Base-by-base conservation (phyloP, 495 filamentous ascomycete species). In the Lophium mytilinum region DNA sequence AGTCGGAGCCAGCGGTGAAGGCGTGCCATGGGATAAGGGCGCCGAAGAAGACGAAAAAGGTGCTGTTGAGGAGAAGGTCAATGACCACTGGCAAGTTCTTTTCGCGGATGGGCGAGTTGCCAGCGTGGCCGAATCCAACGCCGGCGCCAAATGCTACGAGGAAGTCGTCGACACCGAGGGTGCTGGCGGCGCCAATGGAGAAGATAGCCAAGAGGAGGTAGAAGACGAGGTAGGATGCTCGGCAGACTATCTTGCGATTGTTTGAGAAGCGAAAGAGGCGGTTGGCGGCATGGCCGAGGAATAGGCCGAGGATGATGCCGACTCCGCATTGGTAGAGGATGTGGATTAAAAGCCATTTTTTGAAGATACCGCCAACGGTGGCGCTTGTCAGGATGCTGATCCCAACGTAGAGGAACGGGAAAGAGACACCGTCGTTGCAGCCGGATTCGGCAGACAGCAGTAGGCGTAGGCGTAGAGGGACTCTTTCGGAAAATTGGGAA, bases 121-220 rank as follows among this genome's bases (percentile, higher is more conserved):
- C 74, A 41, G 75, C 76, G 56, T 70, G 69, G 0, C 72, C 70
- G 61, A 80, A 80, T 9, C 76, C 75, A 10, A 75, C 67, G 11
- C 77, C 76, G 0, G 76, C 75, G n/a, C 70, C 73, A 50, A 80
- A 80, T 11, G 76, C 71, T 8, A 78, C 72, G 9, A 79, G 69
- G 61, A 80, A 80, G 61, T 79, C 76, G 57, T 79, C 75, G 9
- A 65, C 54, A 34, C 77, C 76, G 0, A 80, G 67, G 0, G 66
- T 72, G 24, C 68, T 71, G n/a, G 66, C 77, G 6, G 77, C 56
- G 33, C 76, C 76, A n/a, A 76, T 61, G 24, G 61, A 64, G 45
- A 79, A 69, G 52, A 77, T 61, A 14, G 77, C 76, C 10, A 78
- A 71, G 2, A 80, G 68, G 37, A 80, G 68, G 50, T 80, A 80